Evolutionary conservation across 1,284 basidiomycete species (phyloP).

Genomic region (Pholiota adiposa): DNA sequence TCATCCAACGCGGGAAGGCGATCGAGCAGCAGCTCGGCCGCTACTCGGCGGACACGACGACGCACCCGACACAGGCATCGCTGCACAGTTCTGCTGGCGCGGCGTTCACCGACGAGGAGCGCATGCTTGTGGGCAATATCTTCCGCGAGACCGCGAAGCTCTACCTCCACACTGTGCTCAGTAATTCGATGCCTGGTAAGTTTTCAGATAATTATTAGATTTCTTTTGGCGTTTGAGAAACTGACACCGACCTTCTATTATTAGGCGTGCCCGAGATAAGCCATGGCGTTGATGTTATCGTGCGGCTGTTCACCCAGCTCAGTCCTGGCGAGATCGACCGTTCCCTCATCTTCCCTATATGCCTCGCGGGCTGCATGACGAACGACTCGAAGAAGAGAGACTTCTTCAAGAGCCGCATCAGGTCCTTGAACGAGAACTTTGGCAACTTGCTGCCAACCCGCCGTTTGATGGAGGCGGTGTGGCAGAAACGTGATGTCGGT

Average conservation of each 20-base stretch:
- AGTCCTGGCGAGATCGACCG: constrained; percentile 65
- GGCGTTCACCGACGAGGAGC: constrained; percentile 44
- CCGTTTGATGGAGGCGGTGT: constrained; percentile 66
- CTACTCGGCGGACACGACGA: constrained; percentile 32
- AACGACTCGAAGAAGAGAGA: constrained; percentile 65
- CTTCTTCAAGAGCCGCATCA: constrained; percentile 61
- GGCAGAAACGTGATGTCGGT: constrained; percentile 63
- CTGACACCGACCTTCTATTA: constrained; percentile 20
- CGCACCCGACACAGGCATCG: constrained; percentile 16
- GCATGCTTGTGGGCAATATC: constrained; percentile 56
- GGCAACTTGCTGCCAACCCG: constrained; percentile 67
- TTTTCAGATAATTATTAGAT: constrained; percentile 21
- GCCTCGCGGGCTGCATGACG: constrained; percentile 71
- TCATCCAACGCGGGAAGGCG: constrained; percentile 65
- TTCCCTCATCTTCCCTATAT: constrained; percentile 70
- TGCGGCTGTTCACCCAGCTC: constrained; percentile 56
- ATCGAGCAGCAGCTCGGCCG: constrained; percentile 66
- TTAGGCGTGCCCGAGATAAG: constrained; percentile 76
- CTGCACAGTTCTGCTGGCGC: constrained; percentile 30
- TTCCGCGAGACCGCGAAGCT: constrained; percentile 71
- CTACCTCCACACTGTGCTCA: constrained; percentile 74
- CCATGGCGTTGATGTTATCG: constrained; percentile 55
- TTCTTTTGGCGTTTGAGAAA: background rate
- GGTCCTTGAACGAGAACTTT: constrained; percentile 57
- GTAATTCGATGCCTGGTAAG: constrained; percentile 68